Percentiles rank a stretch among this genome's conserved stretches.
These are phyloP conservation scores for Pseudocercospora musae DNA, from an alignment of 2,329 filamentous ascomycete species.

Conservation along the genomic window DNA sequence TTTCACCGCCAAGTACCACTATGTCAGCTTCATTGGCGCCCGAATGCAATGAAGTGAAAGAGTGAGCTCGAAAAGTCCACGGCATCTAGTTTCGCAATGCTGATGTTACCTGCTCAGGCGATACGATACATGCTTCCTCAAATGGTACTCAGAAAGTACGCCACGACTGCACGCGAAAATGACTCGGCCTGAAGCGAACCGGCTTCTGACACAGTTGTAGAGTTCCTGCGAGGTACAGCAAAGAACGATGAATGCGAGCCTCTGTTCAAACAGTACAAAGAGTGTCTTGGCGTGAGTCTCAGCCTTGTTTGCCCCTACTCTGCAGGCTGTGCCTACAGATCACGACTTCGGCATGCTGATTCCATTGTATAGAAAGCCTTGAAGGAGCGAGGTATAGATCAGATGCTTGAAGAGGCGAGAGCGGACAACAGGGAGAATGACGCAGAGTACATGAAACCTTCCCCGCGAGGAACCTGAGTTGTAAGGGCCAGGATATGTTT, in stretches of 20 bases:
- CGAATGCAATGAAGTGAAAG: conserved; percentile 93
- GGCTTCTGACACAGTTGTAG: conserved; percentile 38
- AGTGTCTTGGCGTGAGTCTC: conserved; percentile 70
- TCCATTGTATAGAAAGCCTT: conserved; percentile 64
- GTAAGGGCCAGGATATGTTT: neutral
- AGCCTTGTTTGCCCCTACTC: neutral
- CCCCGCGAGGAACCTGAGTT: neutral
- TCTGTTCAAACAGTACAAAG: conserved; percentile 84
- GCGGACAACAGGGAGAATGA: conserved; percentile 90
- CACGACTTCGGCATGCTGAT: conserved; percentile 3
- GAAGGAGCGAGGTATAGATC: conserved; percentile 86
- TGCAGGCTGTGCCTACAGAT: neutral
- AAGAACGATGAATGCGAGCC: conserved; percentile 80
- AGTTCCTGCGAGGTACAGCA: conserved; percentile 83
- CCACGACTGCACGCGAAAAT: neutral
- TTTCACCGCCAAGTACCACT: conserved; percentile 1
- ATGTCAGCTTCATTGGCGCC: conserved; percentile 96
- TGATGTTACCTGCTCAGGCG: conserved; percentile 56
- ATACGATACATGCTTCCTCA: conserved; percentile 96
- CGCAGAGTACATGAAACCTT: conserved; percentile 58
- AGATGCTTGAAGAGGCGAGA: conserved; percentile 84
- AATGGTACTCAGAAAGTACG: conserved; percentile 98
- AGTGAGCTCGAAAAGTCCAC: conserved; percentile 57
- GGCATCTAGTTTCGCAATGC: neutral
- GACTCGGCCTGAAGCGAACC: neutral